Evolutionary conservation across 2,329 filamentous ascomycete genomes (phyloP).

Genomic region (Aureobasidium namibiae): DNA sequence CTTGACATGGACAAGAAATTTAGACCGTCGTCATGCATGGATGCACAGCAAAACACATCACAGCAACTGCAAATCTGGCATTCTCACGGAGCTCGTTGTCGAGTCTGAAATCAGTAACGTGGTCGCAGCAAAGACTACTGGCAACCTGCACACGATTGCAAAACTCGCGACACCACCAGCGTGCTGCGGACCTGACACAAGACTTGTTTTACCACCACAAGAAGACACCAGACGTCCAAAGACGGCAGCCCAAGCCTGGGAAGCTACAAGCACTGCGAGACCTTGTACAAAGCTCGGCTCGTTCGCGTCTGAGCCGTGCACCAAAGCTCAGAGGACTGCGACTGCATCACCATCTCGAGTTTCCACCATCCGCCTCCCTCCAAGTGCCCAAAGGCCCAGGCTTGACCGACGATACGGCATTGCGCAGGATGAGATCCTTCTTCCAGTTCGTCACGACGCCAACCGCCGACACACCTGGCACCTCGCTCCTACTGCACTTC

Average conservation of each 20-base stretch:
- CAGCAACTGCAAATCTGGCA: background rate
- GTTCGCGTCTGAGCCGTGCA: background rate
- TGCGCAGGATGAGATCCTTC: conserved; percentile 57
- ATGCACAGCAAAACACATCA: background rate
- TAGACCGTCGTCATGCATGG: background rate
- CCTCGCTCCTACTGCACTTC: conserved; percentile 68
- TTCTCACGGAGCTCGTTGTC: background rate
- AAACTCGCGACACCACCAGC: background rate
- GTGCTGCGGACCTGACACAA: background rate
- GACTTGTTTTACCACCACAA: background rate
- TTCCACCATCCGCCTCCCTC: background rate
- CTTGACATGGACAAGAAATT: background rate
- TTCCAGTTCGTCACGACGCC: conserved; percentile 73
- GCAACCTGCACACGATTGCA: background rate
- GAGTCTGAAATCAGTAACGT: background rate
- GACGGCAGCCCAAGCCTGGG: background rate
- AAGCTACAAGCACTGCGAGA: background rate
- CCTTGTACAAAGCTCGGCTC: background rate
- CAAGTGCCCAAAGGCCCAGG: background rate
- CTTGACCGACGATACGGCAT: background rate
- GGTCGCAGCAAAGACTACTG: background rate
- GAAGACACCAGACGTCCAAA: background rate
- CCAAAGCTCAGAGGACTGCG: background rate
- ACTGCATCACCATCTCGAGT: background rate
- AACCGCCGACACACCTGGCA: conserved; percentile 80